These are phyloP conservation scores for Stagonosporopsis chrysanthemi DNA, from an alignment of 2,329 filamentous ascomycete genomes.

Conservation along the genomic window DNA sequence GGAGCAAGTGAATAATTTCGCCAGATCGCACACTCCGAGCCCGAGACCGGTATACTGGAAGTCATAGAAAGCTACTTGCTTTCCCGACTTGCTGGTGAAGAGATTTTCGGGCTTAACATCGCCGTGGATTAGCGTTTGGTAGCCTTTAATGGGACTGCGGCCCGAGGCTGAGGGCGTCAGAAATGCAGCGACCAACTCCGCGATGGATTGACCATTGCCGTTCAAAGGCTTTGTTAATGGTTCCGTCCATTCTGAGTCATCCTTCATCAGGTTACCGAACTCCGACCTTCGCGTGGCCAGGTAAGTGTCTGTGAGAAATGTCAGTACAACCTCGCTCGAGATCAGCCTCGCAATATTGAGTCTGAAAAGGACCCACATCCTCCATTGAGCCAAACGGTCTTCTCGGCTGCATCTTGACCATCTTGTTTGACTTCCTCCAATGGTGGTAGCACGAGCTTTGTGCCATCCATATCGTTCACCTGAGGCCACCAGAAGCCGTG, in stretches of 20 bases:
- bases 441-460: conserved; percentile 61
- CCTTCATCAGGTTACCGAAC: conserved; percentile 56
- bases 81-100: conserved; percentile 61
- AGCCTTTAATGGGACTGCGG: conserved; percentile 47
- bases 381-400: conserved; percentile 67
- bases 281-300: conserved; percentile 68
- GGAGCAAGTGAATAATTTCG: conserved; percentile 72
- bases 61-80: conserved; percentile 69
- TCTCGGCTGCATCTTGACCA: conserved; percentile 27
- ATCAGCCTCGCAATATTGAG: too few species aligned
- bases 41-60: conserved; percentile 74
- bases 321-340: not conserved
- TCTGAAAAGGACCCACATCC: conserved; percentile 52
- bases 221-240: conserved; percentile 54
- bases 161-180: conserved; percentile 52
- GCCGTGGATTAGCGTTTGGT: conserved; percentile 69
- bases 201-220: conserved; percentile 48
- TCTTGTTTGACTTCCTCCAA: conserved; percentile 59
- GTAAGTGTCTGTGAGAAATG: conserved; percentile 60
- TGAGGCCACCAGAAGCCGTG: conserved; percentile 63
- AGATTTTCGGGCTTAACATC: conserved; percentile 76
- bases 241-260: conserved; percentile 63
- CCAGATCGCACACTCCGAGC: conserved; percentile 70
- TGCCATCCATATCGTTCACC: conserved; percentile 33
- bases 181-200: conserved; percentile 62